These are phyloP conservation scores for Phytophthora fragariae DNA, from an alignment of 352 stramenopile species.

Conservation along the genomic window DNA sequence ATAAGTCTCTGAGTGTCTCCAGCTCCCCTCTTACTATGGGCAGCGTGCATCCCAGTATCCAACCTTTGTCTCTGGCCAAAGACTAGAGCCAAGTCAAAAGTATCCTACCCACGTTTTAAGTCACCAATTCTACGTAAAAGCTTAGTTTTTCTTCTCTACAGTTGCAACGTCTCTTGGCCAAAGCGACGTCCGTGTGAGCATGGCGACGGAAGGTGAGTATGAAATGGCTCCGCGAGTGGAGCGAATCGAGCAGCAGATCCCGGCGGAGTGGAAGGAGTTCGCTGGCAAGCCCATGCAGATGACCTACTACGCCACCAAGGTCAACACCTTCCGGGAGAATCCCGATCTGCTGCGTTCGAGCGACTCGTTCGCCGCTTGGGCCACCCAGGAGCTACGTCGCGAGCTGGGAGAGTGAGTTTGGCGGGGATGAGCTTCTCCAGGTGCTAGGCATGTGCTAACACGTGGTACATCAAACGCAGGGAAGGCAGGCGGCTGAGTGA, in stretches of 20 bases:
- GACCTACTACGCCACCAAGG: slow-evolving; percentile 62
- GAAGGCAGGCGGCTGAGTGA: slow-evolving; percentile 44
- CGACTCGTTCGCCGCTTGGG: slow-evolving; percentile 55
- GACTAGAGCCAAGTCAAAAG: slow-evolving; percentile 14
- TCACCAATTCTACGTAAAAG: not conserved
- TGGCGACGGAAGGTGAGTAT: slow-evolving; percentile 30
- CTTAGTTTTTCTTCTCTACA: not conserved
- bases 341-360: slow-evolving; percentile 47
- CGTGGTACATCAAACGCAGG: slow-evolving; percentile 5
- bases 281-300: slow-evolving; percentile 63
- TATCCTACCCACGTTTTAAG: not conserved
- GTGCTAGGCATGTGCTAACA: slow-evolving; percentile 5
- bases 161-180: not conserved
- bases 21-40: slow-evolving; percentile 29
- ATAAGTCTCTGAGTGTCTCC: slow-evolving; percentile 9
- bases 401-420: slow-evolving; percentile 49
- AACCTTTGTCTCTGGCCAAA: slow-evolving; percentile 25
- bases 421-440: slow-evolving; percentile 4
- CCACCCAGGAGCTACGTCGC: slow-evolving; percentile 45
- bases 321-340: slow-evolving; percentile 77
- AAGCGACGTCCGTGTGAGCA: not conserved
- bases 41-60: slow-evolving; percentile 34
- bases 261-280: slow-evolving; percentile 51
- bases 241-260: slow-evolving; percentile 67
- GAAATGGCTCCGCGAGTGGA: slow-evolving; percentile 56